A percentile compares a stretch with the other conserved stretches of the same genome.
Evolutionary conservation across 164 flowering plant genomes (phyloP).

Genomic region (Kingdonia uniflora): DNA sequence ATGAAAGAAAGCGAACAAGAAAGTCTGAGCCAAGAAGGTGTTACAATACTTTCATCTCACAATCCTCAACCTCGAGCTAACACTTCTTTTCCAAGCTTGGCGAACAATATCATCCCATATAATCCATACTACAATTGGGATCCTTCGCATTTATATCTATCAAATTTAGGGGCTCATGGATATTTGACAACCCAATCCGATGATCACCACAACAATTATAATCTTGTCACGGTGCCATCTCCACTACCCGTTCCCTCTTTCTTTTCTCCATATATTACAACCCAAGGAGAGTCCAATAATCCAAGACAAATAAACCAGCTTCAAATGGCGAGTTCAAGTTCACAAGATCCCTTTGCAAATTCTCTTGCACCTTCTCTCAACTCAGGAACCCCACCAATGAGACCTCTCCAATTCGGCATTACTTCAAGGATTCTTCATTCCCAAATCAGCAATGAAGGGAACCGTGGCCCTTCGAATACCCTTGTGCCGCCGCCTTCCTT

Average conservation of each 20-base stretch:
- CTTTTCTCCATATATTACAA: slow-evolving; percentile 21
- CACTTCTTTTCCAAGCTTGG: slow-evolving; percentile 18
- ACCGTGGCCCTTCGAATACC: slow-evolving; percentile 6
- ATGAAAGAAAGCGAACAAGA: slow-evolving; percentile 20
- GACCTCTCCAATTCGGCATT: slow-evolving; percentile 29
- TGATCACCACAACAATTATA: slow-evolving; percentile 24
- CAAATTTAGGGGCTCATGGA: slow-evolving; percentile 30
- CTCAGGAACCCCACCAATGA: slow-evolving; percentile 25
- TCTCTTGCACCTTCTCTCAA: slow-evolving; percentile 19
- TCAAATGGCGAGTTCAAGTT: slow-evolving; percentile 34
- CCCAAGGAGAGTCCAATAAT: slow-evolving; percentile 31
- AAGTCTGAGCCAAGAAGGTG: slow-evolving; percentile 17
- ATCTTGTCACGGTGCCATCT: slow-evolving; percentile 24
- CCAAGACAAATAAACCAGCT: slow-evolving; percentile 36
- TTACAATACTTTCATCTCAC: slow-evolving; percentile 18
- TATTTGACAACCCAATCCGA: slow-evolving; percentile 21
- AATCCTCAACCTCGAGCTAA: slow-evolving; percentile 20
- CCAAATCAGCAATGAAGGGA: slow-evolving; percentile 14
- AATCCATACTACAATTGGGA: slow-evolving; percentile 41
- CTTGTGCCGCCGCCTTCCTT: slow-evolving; percentile 3
- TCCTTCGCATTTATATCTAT: slow-evolving; percentile 25
- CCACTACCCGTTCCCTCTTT: slow-evolving; percentile 25
- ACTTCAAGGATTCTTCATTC: slow-evolving; percentile 17
- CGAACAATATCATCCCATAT: slow-evolving; percentile 25
- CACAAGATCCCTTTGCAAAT: slow-evolving; percentile 22